A percentile compares a stretch with the other conserved stretches of the same genome.
These are phyloP conservation scores for Tetrapyrgos nigripes DNA, from an alignment of 1,284 basidiomycete species.

Conservation along the genomic window DNA sequence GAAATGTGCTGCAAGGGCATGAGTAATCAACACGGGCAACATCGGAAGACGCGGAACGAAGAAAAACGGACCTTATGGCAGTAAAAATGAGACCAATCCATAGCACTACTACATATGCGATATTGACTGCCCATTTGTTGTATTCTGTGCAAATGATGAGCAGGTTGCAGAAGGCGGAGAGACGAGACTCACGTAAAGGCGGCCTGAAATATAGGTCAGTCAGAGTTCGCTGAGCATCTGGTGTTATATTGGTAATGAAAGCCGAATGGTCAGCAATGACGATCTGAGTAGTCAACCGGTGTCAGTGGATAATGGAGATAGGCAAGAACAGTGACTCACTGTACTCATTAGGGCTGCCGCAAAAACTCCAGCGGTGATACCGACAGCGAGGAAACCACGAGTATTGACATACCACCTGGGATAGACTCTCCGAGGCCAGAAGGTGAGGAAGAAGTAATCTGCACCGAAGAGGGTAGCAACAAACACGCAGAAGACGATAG, in stretches of 20 bases:
- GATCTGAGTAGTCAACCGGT: constrained; percentile 22
- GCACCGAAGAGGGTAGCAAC: constrained; percentile 41
- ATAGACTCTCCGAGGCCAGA: constrained; percentile 37
- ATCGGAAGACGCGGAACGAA: not conserved
- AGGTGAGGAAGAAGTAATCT: constrained; percentile 41
- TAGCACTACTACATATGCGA: constrained; percentile 36
- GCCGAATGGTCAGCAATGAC: constrained; percentile 30
- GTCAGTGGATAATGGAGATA: not conserved
- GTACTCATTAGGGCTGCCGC: constrained; percentile 35
- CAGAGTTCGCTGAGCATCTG: constrained; percentile 19
- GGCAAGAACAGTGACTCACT: constrained; percentile 24
- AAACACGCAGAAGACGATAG: constrained; percentile 39
- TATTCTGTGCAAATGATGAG: constrained; percentile 26
- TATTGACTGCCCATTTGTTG: constrained; percentile 32
- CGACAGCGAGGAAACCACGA: constrained; percentile 27
- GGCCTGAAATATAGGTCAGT: constrained; percentile 30
- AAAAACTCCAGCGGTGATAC: constrained; percentile 31
- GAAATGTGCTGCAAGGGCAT: constrained; percentile 12
- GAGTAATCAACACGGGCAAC: not conserved
- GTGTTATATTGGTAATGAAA: constrained; percentile 30
- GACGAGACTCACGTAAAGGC: constrained; percentile 28
- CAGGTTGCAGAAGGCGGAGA: not conserved
- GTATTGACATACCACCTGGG: constrained; percentile 35
- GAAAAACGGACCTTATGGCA: constrained; percentile 25
- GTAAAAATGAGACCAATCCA: constrained; percentile 36